These are phyloP conservation scores for Coniella lustricola DNA, from an alignment of 2,329 filamentous ascomycete species.

Conservation along the genomic window DNA sequence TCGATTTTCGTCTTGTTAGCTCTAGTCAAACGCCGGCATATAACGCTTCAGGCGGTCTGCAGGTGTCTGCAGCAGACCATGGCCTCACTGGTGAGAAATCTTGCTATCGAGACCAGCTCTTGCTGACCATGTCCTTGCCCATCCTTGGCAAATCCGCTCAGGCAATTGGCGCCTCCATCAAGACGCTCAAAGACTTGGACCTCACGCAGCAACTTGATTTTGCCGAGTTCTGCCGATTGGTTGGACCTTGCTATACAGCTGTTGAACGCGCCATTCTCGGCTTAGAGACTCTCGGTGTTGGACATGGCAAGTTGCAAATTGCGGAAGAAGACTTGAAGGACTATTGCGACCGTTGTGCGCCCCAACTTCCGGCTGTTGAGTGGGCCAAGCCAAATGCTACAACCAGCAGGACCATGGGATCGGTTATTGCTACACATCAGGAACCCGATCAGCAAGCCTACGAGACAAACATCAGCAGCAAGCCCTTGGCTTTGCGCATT, in stretches of 20 bases:
- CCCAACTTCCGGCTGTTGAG: not conserved
- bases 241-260: slow-evolving; percentile 8
- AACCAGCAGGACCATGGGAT: not conserved
- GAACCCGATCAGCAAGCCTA: slow-evolving; percentile 3
- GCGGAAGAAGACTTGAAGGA: not conserved
- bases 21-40: not conserved
- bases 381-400: not conserved
- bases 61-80: not conserved
- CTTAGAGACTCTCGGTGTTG: not conserved
- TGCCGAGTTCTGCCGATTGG: slow-evolving; percentile 10
- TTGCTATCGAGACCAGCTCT: slow-evolving; percentile 6
- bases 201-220: slow-evolving; percentile 10
- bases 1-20: not conserved
- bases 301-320: not conserved
- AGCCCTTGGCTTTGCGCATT: slow-evolving; percentile 5
- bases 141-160: slow-evolving; percentile 2
- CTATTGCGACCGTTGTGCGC: slow-evolving; percentile 3
- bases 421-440: slow-evolving; percentile 3
- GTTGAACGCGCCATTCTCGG: slow-evolving; percentile 7
- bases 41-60: not conserved
- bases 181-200: slow-evolving; percentile 10
- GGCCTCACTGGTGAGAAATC: not conserved
- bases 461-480: not conserved
- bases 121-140: slow-evolving; percentile 12
- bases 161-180: not conserved